phyloP scores from a whole-genome alignment of 73 alveolate genomes.

The Effrenium voratum region DNA sequence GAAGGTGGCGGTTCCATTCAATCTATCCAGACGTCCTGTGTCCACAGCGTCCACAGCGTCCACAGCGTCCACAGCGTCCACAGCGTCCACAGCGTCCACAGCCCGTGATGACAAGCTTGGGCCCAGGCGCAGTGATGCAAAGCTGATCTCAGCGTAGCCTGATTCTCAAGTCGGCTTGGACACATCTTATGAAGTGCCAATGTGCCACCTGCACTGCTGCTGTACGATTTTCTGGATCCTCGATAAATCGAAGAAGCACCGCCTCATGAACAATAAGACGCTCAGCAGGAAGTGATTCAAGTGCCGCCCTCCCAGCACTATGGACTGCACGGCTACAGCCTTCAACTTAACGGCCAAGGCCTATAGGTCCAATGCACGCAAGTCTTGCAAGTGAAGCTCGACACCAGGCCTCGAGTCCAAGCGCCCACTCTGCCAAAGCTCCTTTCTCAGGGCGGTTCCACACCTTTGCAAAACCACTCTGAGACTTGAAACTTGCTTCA shows the following conservation, averaged over 20 bases:
- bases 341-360: constrained; percentile 28
- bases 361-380: not conserved
- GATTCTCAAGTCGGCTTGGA: not conserved
- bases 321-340: not conserved
- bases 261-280: not conserved
- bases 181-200: not conserved
- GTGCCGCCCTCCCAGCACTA: not conserved
- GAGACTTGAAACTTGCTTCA: not conserved
- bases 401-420: not conserved
- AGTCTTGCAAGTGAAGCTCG: not conserved
- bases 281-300: not conserved
- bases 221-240: constrained; percentile 23
- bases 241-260: not conserved
- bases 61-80: not conserved
- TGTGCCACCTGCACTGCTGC: constrained; percentile 31
- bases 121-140: constrained; percentile 62
- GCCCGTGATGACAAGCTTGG: no score
- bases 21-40: not conserved
- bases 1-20: not conserved
- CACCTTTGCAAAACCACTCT: not conserved
- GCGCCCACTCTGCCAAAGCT: constrained; percentile 17
- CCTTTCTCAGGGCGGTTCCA: constrained; percentile 50
- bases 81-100: not conserved
- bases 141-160: constrained; percentile 46
- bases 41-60: not conserved